Conservation (phyloP, 2,329 filamentous ascomycete genomes). For the Zalaria sp. region DNA sequence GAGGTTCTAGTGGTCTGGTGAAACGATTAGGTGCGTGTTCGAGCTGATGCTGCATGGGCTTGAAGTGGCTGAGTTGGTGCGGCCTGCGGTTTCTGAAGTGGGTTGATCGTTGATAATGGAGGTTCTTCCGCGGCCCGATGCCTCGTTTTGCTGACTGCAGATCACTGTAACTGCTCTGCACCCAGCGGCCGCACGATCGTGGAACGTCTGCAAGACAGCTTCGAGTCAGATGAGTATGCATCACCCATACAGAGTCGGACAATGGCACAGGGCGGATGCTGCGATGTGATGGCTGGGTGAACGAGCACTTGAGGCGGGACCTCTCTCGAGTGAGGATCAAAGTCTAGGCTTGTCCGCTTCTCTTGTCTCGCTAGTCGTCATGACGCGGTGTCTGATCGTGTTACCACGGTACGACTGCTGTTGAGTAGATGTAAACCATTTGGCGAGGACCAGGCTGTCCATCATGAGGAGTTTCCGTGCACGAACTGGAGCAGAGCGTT, state of each 20-base stretch:
- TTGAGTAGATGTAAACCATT: slow-evolving; percentile 1
- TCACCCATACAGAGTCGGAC: too few relatives aligned
- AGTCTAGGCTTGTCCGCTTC: slow-evolving; percentile 73
- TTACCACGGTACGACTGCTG: slow-evolving; percentile 5
- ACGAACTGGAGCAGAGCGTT: slow-evolving; percentile 3
- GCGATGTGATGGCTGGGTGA: slow-evolving; percentile 1
- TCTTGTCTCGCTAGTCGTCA: slow-evolving; percentile 12
- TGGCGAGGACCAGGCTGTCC: slow-evolving; percentile 5
- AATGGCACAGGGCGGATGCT: too few relatives aligned
- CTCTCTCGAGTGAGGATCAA: slow-evolving; percentile 90
- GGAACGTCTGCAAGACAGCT: too few relatives aligned
- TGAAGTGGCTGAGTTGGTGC: slow-evolving; percentile 5
- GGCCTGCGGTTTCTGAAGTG: slow-evolving; percentile 1
- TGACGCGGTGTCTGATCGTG: slow-evolving; percentile 4
- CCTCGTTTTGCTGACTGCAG: not conserved
- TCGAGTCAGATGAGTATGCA: too few relatives aligned
- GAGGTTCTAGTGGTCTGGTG: slow-evolving; percentile 9
- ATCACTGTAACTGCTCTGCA: too few relatives aligned
- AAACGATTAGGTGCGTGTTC: slow-evolving; percentile 11
- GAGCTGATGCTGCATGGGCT: slow-evolving; percentile 4
- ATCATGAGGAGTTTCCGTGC: slow-evolving; percentile 1
- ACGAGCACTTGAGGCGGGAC: slow-evolving; percentile 40
- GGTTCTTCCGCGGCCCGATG: slow-evolving; percentile 10
- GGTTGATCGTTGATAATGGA: slow-evolving; percentile 3
- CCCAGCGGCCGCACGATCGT: too few relatives aligned